Conservation (phyloP, 768 basidiomycete species). For the Filobasidium floriforme region DNA sequence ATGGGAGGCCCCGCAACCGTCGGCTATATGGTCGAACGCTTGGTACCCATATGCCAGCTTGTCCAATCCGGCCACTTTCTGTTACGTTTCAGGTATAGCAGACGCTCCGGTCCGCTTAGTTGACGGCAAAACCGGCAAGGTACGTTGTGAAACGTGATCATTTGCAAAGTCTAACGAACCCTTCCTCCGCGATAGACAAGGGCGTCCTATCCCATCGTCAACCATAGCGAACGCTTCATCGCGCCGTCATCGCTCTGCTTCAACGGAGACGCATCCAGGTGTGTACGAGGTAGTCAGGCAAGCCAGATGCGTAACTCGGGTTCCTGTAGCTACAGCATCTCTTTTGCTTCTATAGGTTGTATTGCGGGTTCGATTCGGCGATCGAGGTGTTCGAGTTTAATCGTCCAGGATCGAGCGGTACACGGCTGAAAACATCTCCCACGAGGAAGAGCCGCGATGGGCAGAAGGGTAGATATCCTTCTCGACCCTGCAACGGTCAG, state of each 20-base stretch:
- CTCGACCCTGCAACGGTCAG: neutral
- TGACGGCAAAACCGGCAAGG: slow-evolving; percentile 69
- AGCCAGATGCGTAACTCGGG: neutral
- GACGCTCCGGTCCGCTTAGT: slow-evolving; percentile 79
- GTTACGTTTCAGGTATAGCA: slow-evolving; percentile 73
- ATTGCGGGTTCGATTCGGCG: slow-evolving; percentile 77
- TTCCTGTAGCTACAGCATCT: neutral
- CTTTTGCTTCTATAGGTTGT: slow-evolving; percentile 55
- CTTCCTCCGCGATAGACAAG: slow-evolving; percentile 55
- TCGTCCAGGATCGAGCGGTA: slow-evolving; percentile 61
- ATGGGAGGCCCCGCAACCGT: slow-evolving; percentile 51
- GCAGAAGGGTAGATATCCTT: slow-evolving; percentile 61
- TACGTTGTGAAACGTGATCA: slow-evolving; percentile 35
- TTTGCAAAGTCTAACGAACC: neutral
- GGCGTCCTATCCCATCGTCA: slow-evolving; percentile 83
- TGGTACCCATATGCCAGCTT: slow-evolving; percentile 78
- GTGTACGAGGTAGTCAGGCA: slow-evolving; percentile 23
- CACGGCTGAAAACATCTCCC: slow-evolving; percentile 61
- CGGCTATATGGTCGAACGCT: slow-evolving; percentile 65
- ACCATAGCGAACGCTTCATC: slow-evolving; percentile 84
- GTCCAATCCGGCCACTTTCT: slow-evolving; percentile 59
- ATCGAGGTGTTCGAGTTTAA: slow-evolving; percentile 77
- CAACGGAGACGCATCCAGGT: slow-evolving; percentile 63
- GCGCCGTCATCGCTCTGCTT: slow-evolving; percentile 80
- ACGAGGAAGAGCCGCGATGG: slow-evolving; percentile 74